Evolutionary conservation across 441 rosid species (phyloP).

Genomic region (Viola pubescens): DNA sequence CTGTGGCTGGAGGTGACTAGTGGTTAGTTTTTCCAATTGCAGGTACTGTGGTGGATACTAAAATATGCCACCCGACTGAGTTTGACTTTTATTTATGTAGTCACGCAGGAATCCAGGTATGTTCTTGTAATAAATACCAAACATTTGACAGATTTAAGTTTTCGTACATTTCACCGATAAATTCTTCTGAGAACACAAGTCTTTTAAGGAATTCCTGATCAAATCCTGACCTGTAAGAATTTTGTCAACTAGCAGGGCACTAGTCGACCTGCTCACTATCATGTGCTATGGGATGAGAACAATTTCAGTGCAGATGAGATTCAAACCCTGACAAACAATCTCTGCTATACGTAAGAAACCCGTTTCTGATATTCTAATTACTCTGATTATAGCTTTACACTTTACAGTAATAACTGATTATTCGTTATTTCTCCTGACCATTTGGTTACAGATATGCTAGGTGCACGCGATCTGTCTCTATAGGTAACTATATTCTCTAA

Average conservation of each 20-base stretch:
- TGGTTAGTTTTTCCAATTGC: conserved; percentile 7
- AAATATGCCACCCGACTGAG: conserved; percentile 81
- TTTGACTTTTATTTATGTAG: conserved; percentile 88
- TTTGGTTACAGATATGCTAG: not conserved
- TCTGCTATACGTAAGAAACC: not conserved
- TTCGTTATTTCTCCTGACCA: not conserved
- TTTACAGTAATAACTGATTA: too few species aligned
- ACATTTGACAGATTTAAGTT: too few species aligned
- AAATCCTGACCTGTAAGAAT: not conserved
- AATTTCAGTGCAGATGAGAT: conserved; percentile 1
- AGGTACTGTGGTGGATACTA: conserved; percentile 83
- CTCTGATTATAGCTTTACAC: too few species aligned
- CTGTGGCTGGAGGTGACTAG: not conserved
- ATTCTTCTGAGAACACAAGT: not conserved
- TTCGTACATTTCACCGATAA: not conserved
- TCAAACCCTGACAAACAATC: not conserved
- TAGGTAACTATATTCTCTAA: not conserved
- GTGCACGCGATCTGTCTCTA: not conserved
- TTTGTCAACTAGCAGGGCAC: not conserved
- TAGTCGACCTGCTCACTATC: not conserved
- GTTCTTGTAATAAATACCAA: not conserved
- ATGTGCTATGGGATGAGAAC: conserved; percentile 1
- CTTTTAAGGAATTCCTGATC: not conserved
- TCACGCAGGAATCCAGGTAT: conserved; percentile 90
- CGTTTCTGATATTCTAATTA: not conserved